Conservation (phyloP, 2,329 filamentous ascomycete genomes). For the Cercospora sesami region DNA sequence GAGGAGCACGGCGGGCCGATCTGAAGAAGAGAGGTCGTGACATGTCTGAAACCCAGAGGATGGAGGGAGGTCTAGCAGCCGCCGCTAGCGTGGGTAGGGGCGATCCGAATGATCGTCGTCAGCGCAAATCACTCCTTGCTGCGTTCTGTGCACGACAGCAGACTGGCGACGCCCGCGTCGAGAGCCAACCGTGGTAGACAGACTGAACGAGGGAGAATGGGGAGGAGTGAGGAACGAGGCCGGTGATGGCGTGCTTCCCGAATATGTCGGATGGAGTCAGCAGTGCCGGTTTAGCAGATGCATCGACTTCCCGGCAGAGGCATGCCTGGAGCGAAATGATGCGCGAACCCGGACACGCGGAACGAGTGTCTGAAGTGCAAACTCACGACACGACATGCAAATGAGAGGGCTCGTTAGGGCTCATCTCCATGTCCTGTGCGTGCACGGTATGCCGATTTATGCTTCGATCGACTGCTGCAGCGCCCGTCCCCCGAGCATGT, state of each 20-base stretch:
- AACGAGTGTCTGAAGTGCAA: not conserved
- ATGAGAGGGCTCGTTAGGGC: not conserved
- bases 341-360: not conserved
- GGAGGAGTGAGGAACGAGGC: not conserved
- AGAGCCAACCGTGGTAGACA: not conserved
- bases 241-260: not conserved
- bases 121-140: not conserved
- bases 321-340: not conserved
- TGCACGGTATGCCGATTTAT: not conserved
- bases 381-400: not conserved
- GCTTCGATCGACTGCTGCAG: not conserved
- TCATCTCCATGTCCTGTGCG: not conserved
- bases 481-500: not conserved
- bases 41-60: conserved; percentile 17
- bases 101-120: not conserved
- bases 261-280: not conserved
- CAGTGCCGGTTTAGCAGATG: not conserved
- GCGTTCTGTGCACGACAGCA: not conserved
- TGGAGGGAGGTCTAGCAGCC: not conserved
- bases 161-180: not conserved
- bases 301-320: not conserved
- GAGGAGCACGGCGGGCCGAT: conserved; percentile 21
- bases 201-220: not conserved
- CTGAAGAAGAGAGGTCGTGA: conserved; percentile 26
- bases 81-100: not conserved